Conservation (phyloP, 73 alveolate species). For the Paramecium primaurelia region DNA sequence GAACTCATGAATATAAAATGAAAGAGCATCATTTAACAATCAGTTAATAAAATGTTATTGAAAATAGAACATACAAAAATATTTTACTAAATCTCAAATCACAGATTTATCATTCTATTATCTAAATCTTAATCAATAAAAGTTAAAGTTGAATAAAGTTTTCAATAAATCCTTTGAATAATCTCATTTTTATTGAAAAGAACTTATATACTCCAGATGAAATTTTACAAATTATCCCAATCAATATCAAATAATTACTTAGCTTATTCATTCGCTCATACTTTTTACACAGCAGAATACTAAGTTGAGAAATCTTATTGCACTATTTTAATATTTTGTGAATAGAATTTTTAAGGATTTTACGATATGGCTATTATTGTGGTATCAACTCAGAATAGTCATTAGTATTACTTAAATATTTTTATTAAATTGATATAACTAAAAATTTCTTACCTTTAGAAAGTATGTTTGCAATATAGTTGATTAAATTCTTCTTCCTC, state of each 20-base stretch:
- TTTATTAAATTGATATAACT: constrained; percentile 25
- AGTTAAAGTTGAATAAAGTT: not conserved
- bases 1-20: too few species aligned
- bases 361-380: not conserved
- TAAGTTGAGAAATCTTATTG: not conserved
- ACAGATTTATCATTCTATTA: constrained; percentile 33
- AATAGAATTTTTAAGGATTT: not conserved
- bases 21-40: not conserved
- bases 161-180: not conserved
- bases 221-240: not conserved
- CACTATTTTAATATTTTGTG: not conserved
- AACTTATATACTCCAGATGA: not conserved
- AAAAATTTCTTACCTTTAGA: constrained; percentile 31
- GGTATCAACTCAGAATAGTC: not conserved
- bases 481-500: constrained; percentile 31
- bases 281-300: not conserved
- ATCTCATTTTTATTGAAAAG: not conserved
- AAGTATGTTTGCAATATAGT: constrained; percentile 43
- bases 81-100: not conserved
- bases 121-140: not conserved
- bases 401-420: not conserved
- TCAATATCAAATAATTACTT: not conserved
- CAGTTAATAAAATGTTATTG: not conserved
- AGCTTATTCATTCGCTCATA: not conserved
- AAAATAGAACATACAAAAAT: not conserved